Percentiles rank a stretch among this genome's conserved stretches.
Conservation (phyloP, 768 basidiomycete genomes). For the Tricholoma flavovirens region DNA sequence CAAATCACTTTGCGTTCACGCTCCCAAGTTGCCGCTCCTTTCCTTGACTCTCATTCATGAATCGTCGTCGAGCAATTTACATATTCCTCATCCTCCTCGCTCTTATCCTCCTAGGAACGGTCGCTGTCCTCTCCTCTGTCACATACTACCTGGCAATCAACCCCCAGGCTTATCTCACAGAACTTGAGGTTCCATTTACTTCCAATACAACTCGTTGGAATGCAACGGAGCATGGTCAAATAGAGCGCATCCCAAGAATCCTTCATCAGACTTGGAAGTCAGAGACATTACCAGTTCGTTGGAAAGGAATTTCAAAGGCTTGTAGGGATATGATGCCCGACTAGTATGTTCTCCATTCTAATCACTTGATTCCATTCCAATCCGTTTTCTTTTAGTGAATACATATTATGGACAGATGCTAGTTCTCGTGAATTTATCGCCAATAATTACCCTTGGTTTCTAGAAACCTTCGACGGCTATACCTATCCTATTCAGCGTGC, state of each 20-base stretch:
- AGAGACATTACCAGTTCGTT: conserved; percentile 73
- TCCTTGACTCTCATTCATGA: conserved; percentile 28
- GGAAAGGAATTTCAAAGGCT: conserved; percentile 74
- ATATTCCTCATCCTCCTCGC: conserved; percentile 49
- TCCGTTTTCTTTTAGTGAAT: conserved; percentile 54
- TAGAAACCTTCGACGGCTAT: conserved; percentile 91
- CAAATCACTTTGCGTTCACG: background rate
- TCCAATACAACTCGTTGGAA: conserved; percentile 57
- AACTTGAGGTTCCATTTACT: conserved; percentile 62
- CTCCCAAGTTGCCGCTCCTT: conserved; percentile 3
- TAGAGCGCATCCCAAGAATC: conserved; percentile 83
- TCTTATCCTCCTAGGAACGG: conserved; percentile 80
- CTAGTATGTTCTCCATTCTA: conserved; percentile 61
- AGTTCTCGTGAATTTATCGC: conserved; percentile 87
- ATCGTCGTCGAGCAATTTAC: conserved; percentile 39
- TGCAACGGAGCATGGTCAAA: conserved; percentile 50
- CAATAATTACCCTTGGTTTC: conserved; percentile 84
- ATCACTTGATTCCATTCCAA: conserved; percentile 9
- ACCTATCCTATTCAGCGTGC: conserved; percentile 90
- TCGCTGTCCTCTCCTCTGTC: conserved; percentile 86
- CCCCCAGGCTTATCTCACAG: conserved; percentile 70
- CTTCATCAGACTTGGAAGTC: conserved; percentile 99
- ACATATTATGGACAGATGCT: conserved; percentile 97
- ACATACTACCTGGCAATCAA: conserved; percentile 86
- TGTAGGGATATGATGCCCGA: conserved; percentile 93